Percentiles rank a stretch among this genome's conserved stretches.
Conservation (phyloP, 805 yeast genomes). For the Candida insectalens region DNA sequence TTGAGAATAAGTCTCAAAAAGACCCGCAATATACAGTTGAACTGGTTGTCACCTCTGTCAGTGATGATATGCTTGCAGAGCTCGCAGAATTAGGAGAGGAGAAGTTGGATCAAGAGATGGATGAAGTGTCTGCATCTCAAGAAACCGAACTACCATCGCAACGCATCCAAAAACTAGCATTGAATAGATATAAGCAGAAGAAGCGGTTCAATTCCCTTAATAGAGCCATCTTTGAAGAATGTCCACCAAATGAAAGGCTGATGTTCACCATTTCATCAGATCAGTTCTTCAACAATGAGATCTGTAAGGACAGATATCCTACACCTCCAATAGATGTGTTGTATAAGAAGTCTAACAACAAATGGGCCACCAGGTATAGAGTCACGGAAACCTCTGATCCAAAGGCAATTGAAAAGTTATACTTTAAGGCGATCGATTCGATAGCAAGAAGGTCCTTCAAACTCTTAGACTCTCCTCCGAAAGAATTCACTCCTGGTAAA, state of each 20-base stretch:
- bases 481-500: neutral
- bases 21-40: too few relatives aligned
- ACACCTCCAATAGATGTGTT: constrained; percentile 21
- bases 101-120: constrained; percentile 6
- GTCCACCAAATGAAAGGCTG: constrained; percentile 11
- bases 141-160: constrained; percentile 12
- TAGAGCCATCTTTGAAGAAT: constrained; percentile 8
- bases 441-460: constrained; percentile 7
- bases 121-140: constrained; percentile 1
- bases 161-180: constrained; percentile 14
- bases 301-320: constrained; percentile 14
- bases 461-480: neutral
- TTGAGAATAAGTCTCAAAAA: too few relatives aligned
- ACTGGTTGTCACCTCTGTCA: constrained; percentile 11
- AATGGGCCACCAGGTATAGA: constrained; percentile 21
- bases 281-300: constrained; percentile 28
- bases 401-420: constrained; percentile 6
- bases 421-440: constrained; percentile 7
- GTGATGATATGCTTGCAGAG: constrained; percentile 11
- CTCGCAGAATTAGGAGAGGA: constrained; percentile 16
- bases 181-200: constrained; percentile 5
- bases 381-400: constrained; percentile 12
- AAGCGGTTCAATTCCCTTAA: constrained; percentile 11
- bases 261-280: constrained; percentile 30
- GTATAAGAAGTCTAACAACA: constrained; percentile 5